Evolutionary conservation across 2,329 filamentous ascomycete genomes (phyloP).

Genomic region (Nemania sp.): DNA sequence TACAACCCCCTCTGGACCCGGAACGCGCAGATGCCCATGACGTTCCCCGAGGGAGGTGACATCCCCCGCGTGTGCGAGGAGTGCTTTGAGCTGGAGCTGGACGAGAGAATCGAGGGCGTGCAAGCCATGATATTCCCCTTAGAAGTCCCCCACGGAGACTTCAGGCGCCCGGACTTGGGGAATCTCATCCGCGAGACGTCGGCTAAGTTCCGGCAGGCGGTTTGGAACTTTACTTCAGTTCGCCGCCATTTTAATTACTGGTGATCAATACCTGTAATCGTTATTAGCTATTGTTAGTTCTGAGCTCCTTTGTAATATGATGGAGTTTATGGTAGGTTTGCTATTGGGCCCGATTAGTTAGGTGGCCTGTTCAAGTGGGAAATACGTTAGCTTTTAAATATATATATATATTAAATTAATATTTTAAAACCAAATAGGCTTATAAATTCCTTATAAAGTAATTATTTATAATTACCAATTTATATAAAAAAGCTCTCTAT

Average conservation of each 20-base stretch:
- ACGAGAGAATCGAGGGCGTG: accelerated
- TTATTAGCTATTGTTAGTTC: not conserved
- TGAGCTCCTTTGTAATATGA: not conserved
- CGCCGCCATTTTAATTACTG: conserved; percentile 15
- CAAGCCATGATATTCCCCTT: not conserved
- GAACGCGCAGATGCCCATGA: conserved; percentile 30
- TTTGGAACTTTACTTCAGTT: not conserved
- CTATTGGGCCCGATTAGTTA: no score
- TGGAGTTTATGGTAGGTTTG: not conserved
- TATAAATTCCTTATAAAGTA: no score
- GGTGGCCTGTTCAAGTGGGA: no score
- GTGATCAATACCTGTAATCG: no score
- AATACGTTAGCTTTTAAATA: no score
- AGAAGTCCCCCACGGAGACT: not conserved
- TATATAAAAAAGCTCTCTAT: no score
- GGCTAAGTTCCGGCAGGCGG: not conserved
- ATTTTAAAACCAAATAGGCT: no score
- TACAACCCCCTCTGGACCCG: conserved; percentile 16
- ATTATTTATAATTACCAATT: no score
- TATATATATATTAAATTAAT: no score
- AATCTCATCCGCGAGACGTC: not conserved
- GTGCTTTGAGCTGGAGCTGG: conserved; percentile 27
- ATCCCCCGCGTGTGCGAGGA: conserved; percentile 1
- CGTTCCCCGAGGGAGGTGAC: conserved; percentile 35
- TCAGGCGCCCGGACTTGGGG: not conserved